These are phyloP conservation scores for Amanita pseudoporphyria DNA, from an alignment of 768 basidiomycete species.

Conservation along the genomic window DNA sequence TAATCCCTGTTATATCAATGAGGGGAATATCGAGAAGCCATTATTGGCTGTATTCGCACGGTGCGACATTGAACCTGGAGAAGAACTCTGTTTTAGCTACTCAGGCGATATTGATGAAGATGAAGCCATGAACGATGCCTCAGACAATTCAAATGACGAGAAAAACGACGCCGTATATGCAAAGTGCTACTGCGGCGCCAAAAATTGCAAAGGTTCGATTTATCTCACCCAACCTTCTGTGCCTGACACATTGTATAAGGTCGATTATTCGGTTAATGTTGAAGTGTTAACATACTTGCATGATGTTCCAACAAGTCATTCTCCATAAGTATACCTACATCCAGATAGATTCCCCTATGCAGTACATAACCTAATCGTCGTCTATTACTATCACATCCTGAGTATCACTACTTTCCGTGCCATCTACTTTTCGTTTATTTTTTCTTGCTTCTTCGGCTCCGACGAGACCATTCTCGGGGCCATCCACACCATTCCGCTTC, in stretches of 20 bases:
- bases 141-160: conserved; percentile 5
- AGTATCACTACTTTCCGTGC: neutral
- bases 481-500: conserved; percentile 15
- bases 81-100: conserved; percentile 78
- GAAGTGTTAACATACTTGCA: too few species aligned
- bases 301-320: too few species aligned
- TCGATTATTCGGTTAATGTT: conserved; percentile 2
- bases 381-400: conserved; percentile 10
- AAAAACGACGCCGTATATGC: conserved; percentile 35
- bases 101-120: conserved; percentile 26
- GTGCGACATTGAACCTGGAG: conserved; percentile 49
- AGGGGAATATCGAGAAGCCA: conserved; percentile 62
- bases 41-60: conserved; percentile 57
- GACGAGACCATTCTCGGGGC: conserved; percentile 17
- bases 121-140: neutral
- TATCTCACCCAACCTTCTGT: neutral
- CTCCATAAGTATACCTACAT: too few species aligned
- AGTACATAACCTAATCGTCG: conserved; percentile 10
- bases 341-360: neutral
- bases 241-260: neutral
- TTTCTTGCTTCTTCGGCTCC: conserved; percentile 12
- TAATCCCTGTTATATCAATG: conserved; percentile 71
- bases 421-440: neutral
- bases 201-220: conserved; percentile 37
- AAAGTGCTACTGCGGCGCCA: conserved; percentile 40